Evolutionary conservation across 805 yeast genomes (phyloP).

Genomic region (Isabelozyma rhagii): DNA sequence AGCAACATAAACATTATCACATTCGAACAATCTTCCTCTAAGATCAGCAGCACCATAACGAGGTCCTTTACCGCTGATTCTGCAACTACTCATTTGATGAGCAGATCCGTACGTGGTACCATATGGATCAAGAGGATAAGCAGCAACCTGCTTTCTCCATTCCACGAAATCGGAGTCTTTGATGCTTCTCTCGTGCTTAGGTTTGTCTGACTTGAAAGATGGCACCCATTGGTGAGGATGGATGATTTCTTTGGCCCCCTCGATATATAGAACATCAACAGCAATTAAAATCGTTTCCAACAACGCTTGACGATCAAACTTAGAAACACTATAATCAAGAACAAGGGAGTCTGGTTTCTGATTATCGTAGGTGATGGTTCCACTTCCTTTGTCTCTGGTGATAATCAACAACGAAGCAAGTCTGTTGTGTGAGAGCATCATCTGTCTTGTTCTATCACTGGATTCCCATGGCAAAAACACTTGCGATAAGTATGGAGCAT

Average conservation of each 20-base stretch:
- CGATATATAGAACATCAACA: constrained; percentile 45
- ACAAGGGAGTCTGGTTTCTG: constrained; percentile 26
- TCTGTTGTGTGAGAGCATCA: constrained; percentile 33
- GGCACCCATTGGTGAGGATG: constrained; percentile 32
- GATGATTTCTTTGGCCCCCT: constrained; percentile 46
- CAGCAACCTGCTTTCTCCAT: constrained; percentile 29
- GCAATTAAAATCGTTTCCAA: constrained; percentile 33
- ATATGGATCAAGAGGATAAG: constrained; percentile 23
- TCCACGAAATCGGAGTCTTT: constrained; percentile 41
- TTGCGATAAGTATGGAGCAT: constrained; percentile 40
- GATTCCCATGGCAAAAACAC: constrained; percentile 42
- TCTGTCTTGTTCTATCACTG: constrained; percentile 29
- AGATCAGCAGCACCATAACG: constrained; percentile 41
- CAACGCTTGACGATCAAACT: constrained; percentile 41
- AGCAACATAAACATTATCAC: constrained; percentile 46
- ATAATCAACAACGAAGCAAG: constrained; percentile 40
- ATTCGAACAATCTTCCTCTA: constrained; percentile 46
- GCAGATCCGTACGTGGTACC: constrained; percentile 43
- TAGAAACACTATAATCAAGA: constrained; percentile 38
- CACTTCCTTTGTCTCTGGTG: constrained; percentile 45
- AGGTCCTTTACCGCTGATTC: constrained; percentile 49
- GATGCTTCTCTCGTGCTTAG: constrained; percentile 35
- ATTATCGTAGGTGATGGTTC: constrained; percentile 33
- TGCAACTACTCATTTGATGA: constrained; percentile 53
- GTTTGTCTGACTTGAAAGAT: constrained; percentile 32